Evolutionary conservation across 2,329 filamentous ascomycete species (phyloP).

Genomic region (Raffaelea arxii): DNA sequence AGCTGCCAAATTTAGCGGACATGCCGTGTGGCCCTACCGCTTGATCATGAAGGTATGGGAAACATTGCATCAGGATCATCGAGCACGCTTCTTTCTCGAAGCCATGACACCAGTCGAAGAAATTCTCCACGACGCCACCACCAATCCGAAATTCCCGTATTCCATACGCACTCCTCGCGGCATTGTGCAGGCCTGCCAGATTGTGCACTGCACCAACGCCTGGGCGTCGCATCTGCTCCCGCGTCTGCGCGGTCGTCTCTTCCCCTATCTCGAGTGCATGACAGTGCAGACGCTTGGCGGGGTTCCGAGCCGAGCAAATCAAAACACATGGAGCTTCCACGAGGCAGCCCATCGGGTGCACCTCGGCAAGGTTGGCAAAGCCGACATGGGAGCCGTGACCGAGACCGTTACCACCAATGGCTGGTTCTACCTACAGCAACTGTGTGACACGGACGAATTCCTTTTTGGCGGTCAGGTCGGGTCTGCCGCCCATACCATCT

Average conservation of each 20-base stretch:
- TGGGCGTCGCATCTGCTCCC: constrained; percentile 31
- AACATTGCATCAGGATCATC: constrained; percentile 18
- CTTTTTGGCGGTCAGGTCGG: constrained; percentile 9
- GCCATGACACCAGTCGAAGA: constrained; percentile 20
- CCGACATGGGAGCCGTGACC: neutral
- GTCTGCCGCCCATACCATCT: constrained; percentile 5
- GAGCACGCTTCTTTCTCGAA: constrained; percentile 7
- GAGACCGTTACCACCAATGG: neutral
- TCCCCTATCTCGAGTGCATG: constrained; percentile 31
- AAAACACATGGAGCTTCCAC: constrained; percentile 6
- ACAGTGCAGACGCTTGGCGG: constrained; percentile 26
- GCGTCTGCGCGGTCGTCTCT: constrained; percentile 24
- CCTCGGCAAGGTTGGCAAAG: constrained; percentile 11
- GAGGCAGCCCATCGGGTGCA: constrained; percentile 5
- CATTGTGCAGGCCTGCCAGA: constrained; percentile 19
- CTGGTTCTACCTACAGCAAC: constrained; percentile 12
- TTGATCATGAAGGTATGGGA: constrained; percentile 25
- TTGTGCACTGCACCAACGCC: constrained; percentile 33
- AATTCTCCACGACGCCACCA: neutral
- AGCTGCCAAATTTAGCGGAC: too few relatives aligned
- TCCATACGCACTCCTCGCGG: constrained; percentile 23
- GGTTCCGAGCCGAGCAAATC: too few relatives aligned
- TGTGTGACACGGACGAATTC: constrained; percentile 5
- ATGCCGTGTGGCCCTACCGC: constrained; percentile 28
- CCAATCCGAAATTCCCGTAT: constrained; percentile 11